Percentiles rank a stretch among this genome's conserved stretches.
Evolutionary conservation across 2,329 filamentous ascomycete species (phyloP).

Genomic region (Pseudocercospora vitis): DNA sequence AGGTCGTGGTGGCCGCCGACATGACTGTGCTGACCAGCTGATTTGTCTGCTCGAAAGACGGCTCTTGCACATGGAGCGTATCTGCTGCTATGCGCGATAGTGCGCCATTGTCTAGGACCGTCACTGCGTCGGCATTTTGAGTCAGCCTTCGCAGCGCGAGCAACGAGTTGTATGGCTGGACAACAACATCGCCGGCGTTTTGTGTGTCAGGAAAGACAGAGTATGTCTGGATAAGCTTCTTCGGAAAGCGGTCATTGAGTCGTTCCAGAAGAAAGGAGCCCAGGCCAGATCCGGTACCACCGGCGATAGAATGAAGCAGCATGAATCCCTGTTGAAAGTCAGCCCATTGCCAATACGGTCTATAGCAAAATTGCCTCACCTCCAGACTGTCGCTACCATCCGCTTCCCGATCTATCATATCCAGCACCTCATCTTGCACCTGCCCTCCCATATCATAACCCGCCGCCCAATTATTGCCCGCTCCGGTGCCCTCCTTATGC

Average conservation of each 20-base stretch:
- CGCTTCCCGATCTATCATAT: conserved; percentile 98
- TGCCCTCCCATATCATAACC: conserved; percentile 90
- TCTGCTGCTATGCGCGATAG: conserved; percentile 92
- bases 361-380: conserved; percentile 44
- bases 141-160: conserved; percentile 87
- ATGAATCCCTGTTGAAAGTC: conserved; percentile 72
- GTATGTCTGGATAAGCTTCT: conserved; percentile 99
- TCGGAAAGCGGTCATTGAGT: conserved; percentile 95
- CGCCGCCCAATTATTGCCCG: conserved; percentile 97
- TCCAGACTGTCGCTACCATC: conserved; percentile 97
- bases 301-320: conserved; percentile 96
- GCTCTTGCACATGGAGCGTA: conserved; percentile 88
- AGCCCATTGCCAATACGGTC: background rate
- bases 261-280: conserved; percentile 93
- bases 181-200: conserved; percentile 83
- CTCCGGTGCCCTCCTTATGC: conserved; percentile 87
- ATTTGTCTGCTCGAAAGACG: conserved; percentile 96
- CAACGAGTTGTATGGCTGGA: conserved; percentile 97
- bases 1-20: conserved; percentile 94
- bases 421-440: conserved; percentile 95
- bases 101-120: conserved; percentile 94
- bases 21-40: conserved; percentile 96
- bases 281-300: conserved; percentile 92
- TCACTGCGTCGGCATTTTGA: conserved; percentile 95
- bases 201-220: conserved; percentile 96